phyloP scores from a whole-genome alignment of 106 monocot species.

The Allium sativum region DNA sequence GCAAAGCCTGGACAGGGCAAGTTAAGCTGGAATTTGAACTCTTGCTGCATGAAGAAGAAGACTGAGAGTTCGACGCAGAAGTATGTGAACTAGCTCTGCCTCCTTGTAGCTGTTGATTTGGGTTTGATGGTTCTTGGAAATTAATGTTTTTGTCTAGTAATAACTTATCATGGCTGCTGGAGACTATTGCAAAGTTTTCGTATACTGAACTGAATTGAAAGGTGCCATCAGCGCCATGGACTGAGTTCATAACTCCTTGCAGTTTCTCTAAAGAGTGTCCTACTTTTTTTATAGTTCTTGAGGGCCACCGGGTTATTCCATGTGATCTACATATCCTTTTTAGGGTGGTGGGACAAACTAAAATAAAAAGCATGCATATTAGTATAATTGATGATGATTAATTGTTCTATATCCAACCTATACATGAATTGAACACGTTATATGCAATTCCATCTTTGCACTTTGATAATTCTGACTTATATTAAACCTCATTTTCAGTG shows the following conservation, averaged over 20 bases:
- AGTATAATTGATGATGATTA: neutral
- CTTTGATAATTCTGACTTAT: too few species aligned
- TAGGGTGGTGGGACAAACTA: slow-evolving; percentile 68
- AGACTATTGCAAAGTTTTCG: slow-evolving; percentile 29
- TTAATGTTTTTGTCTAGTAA: slow-evolving; percentile 7
- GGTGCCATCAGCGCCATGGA: slow-evolving; percentile 46
- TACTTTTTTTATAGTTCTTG: slow-evolving; percentile 79
- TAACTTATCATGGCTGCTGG: slow-evolving; percentile 4
- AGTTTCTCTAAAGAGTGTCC: slow-evolving; percentile 65
- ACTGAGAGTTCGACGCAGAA: slow-evolving; percentile 22
- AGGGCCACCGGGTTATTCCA: slow-evolving; percentile 80
- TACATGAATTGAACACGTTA: neutral
- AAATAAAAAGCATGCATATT: neutral
- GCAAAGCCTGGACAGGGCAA: slow-evolving; percentile 12
- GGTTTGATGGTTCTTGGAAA: slow-evolving; percentile 18
- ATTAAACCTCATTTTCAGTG: too few species aligned
- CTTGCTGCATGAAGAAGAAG: slow-evolving; percentile 28
- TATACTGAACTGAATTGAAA: slow-evolving; percentile 54
- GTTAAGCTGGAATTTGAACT: slow-evolving; percentile 45
- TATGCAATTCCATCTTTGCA: neutral
- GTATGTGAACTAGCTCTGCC: slow-evolving; percentile 7
- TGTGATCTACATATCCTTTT: slow-evolving; percentile 85
- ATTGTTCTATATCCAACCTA: neutral
- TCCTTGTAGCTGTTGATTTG: slow-evolving; percentile 2
- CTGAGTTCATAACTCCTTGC: slow-evolving; percentile 68